Evolutionary conservation across 2,329 filamentous ascomycete species (phyloP).

Genomic region (Chrysosporium keratinophilum): DNA sequence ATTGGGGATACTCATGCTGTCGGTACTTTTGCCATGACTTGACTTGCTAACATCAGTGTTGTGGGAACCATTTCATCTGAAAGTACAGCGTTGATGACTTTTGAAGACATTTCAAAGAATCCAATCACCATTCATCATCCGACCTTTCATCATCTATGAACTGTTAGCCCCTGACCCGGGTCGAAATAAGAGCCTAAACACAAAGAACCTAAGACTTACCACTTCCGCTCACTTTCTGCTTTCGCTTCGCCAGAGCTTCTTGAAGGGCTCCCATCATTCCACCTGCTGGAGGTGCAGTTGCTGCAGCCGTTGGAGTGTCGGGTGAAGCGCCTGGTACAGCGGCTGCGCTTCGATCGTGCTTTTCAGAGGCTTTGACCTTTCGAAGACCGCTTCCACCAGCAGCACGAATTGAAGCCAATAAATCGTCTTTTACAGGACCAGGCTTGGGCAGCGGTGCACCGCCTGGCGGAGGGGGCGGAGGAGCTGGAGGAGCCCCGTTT

Average conservation of each 20-base stretch:
- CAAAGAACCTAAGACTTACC: conserved; percentile 53
- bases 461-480: conserved; percentile 34
- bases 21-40: background rate
- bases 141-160: conserved; percentile 38
- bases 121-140: conserved; percentile 37
- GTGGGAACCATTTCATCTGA: background rate
- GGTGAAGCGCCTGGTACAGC: conserved; percentile 41
- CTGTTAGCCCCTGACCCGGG: conserved; percentile 19
- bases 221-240: conserved; percentile 88
- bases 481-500: conserved; percentile 17
- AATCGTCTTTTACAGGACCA: conserved; percentile 33
- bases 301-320: conserved; percentile 51
- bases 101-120: background rate
- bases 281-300: conserved; percentile 44
- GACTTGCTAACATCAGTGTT: background rate
- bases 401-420: conserved; percentile 42
- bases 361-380: conserved; percentile 39
- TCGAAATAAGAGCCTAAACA: background rate
- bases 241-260: conserved; percentile 66
- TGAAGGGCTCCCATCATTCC: conserved; percentile 71
- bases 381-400: conserved; percentile 44
- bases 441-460: conserved; percentile 32
- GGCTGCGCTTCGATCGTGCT: conserved; percentile 38
- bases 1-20: too few species aligned
- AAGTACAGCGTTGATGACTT: background rate